These are phyloP conservation scores for Penicillium lividum DNA, from an alignment of 495 filamentous ascomycete species.

Conservation along the genomic window DNA sequence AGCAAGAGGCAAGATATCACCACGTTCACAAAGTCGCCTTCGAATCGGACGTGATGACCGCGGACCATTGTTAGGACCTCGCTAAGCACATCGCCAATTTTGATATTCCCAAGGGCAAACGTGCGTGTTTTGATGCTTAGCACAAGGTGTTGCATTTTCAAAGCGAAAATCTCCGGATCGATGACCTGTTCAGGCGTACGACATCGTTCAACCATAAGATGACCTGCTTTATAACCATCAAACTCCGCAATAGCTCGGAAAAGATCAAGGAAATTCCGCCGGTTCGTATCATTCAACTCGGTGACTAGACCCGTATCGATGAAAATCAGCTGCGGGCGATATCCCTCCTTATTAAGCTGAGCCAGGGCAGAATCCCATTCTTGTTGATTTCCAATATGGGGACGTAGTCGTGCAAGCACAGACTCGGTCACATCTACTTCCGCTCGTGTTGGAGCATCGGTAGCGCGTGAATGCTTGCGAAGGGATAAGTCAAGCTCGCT, in stretches of 20 bases:
- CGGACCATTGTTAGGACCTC: constrained; percentile 92
- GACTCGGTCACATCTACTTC: constrained; percentile 81
- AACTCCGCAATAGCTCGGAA: constrained; percentile 97
- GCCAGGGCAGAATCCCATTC: constrained; percentile 73
- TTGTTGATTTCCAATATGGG: constrained; percentile 61
- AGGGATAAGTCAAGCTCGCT: constrained; percentile 65
- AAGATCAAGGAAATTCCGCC: constrained; percentile 90
- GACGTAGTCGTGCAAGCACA: constrained; percentile 76
- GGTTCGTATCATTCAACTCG: constrained; percentile 82
- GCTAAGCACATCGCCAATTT: constrained; percentile 92
- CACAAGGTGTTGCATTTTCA: constrained; percentile 96
- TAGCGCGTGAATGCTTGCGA: constrained; percentile 51
- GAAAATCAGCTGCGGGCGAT: constrained; percentile 92
- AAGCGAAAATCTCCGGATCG: constrained; percentile 83
- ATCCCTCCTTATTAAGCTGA: constrained; percentile 85
- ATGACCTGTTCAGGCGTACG: constrained; percentile 87
- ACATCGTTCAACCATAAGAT: constrained; percentile 94
- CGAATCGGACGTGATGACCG: constrained; percentile 87
- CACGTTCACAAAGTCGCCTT: constrained; percentile 98
- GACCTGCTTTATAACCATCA: constrained; percentile 91
- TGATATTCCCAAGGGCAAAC: constrained; percentile 90
- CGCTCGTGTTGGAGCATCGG: constrained; percentile 50
- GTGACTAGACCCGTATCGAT: constrained; percentile 98
- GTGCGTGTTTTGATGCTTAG: constrained; percentile 85
- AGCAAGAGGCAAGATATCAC: constrained; percentile 92